A percentile compares a stretch with the other conserved stretches of the same genome.
Evolutionary conservation across 1,284 basidiomycete species (phyloP).

Genomic region (Boletus austroedulis): DNA sequence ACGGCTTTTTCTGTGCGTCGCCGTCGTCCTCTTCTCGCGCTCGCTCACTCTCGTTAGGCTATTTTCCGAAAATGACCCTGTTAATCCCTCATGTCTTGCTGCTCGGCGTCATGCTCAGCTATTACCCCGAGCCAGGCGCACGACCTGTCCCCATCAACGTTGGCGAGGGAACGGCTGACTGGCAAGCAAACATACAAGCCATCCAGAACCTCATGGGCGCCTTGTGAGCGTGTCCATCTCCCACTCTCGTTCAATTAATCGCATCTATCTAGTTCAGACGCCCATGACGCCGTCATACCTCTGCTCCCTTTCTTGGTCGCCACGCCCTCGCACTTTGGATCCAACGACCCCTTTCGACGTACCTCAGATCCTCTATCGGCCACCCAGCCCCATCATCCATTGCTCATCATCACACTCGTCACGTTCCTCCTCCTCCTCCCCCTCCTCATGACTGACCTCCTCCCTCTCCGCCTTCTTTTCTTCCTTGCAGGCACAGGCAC

Average conservation of each 20-base stretch:
- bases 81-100: slow-evolving; percentile 59
- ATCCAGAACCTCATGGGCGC: slow-evolving; percentile 81
- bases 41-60: slow-evolving; percentile 43
- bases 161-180: slow-evolving; percentile 59
- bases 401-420: slow-evolving; percentile 42
- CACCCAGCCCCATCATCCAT: slow-evolving; percentile 37
- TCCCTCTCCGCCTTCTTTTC: slow-evolving; percentile 60
- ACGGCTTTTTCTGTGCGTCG: slow-evolving; percentile 66
- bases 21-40: background rate
- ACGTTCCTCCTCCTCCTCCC: slow-evolving; percentile 49
- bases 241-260: background rate
- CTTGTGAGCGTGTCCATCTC: slow-evolving; percentile 43
- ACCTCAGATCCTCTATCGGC: background rate
- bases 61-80: slow-evolving; percentile 62
- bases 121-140: slow-evolving; percentile 44
- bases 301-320: slow-evolving; percentile 39
- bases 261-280: slow-evolving; percentile 45
- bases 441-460: slow-evolving; percentile 45
- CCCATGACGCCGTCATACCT: slow-evolving; percentile 39
- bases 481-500: slow-evolving; percentile 55
- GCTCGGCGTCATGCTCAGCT: slow-evolving; percentile 55
- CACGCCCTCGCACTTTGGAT: slow-evolving; percentile 5
- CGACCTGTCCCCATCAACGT: slow-evolving; percentile 41
- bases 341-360: too few species aligned
- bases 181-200: slow-evolving; percentile 74